These are phyloP conservation scores for Pichia cabralensis DNA, from an alignment of 805 yeast genomes.

Conservation along the genomic window DNA sequence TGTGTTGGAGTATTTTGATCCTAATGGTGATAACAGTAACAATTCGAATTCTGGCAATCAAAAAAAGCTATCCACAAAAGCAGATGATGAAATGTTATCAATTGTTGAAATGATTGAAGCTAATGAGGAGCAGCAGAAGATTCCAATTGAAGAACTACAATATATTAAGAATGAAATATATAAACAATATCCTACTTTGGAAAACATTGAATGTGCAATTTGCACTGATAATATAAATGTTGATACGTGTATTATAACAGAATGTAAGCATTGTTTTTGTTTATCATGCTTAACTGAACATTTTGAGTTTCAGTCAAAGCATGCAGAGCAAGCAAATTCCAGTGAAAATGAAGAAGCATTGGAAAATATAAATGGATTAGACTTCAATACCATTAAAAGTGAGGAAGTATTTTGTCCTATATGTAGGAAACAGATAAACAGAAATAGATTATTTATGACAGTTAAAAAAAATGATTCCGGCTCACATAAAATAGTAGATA, in stretches of 20 bases:
- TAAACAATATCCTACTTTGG: conserved; percentile 25
- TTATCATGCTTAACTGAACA: conserved; percentile 63
- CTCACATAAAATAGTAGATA: not conserved
- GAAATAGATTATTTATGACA: conserved; percentile 37
- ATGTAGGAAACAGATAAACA: conserved; percentile 52
- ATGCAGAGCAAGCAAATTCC: not conserved
- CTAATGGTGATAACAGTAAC: too few species aligned
- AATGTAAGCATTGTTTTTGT: conserved; percentile 79
- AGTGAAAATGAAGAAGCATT: not conserved
- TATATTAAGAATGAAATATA: conserved; percentile 23
- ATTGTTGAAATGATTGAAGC: conserved; percentile 18
- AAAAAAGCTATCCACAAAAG: conserved; percentile 5
- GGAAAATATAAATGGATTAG: too few species aligned
- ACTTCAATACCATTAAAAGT: conserved; percentile 12
- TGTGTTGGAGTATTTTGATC: conserved; percentile 1
- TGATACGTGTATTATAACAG: conserved; percentile 43
- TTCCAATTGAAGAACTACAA: conserved; percentile 18
- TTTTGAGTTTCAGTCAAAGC: conserved; percentile 47
- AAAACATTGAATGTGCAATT: conserved; percentile 67
- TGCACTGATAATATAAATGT: conserved; percentile 59
- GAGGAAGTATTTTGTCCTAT: conserved; percentile 58
- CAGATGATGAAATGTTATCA: conserved; percentile 15
- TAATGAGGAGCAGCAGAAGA: conserved; percentile 17
- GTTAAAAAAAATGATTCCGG: conserved; percentile 8
- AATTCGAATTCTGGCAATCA: conserved; percentile 1